Conservation (phyloP, 2,329 filamentous ascomycete genomes). For the Venturiaceae sp. region DNA sequence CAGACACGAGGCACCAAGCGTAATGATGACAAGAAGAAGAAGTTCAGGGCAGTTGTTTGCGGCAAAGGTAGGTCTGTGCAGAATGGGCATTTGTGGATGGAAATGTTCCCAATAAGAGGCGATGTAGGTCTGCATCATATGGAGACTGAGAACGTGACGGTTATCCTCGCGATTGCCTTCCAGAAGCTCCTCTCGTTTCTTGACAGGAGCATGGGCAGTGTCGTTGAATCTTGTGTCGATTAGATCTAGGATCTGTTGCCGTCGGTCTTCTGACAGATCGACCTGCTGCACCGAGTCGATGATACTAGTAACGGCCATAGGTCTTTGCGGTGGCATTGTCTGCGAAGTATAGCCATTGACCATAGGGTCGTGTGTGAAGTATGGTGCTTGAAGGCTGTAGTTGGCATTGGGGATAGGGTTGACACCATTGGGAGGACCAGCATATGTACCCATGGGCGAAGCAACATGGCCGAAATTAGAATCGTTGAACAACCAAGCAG, state of each 20-base stretch:
- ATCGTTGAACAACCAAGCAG: constrained; percentile 74
- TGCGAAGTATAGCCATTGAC: constrained; percentile 38
- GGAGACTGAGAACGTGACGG: constrained; percentile 61
- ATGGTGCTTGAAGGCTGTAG: constrained; percentile 37
- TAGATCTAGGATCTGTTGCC: constrained; percentile 70
- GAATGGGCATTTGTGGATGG: constrained; percentile 85
- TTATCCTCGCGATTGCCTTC: constrained; percentile 63
- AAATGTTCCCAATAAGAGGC: constrained; percentile 92
- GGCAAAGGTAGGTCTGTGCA: constrained; percentile 89
- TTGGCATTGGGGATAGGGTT: constrained; percentile 28
- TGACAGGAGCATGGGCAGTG: constrained; percentile 61
- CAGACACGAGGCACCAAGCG: constrained; percentile 81
- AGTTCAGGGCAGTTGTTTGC: constrained; percentile 79
- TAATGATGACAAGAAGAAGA: constrained; percentile 79
- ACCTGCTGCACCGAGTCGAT: constrained; percentile 74
- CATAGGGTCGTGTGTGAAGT: constrained; percentile 39
- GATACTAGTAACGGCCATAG: constrained; percentile 83
- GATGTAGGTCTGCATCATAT: constrained; percentile 95
- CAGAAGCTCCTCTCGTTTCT: constrained; percentile 64
- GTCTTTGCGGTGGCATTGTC: constrained; percentile 54
- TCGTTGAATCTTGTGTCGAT: constrained; percentile 78
- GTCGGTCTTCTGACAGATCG: constrained; percentile 77
- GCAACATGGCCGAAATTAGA: constrained; percentile 35
- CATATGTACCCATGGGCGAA: constrained; percentile 26
- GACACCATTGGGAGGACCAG: constrained; percentile 20